Evolutionary conservation across 306 rosid species (phyloP), one percentile per base, ranked within the genome.

Genomic region (Luffa aegyptiaca): DNA sequence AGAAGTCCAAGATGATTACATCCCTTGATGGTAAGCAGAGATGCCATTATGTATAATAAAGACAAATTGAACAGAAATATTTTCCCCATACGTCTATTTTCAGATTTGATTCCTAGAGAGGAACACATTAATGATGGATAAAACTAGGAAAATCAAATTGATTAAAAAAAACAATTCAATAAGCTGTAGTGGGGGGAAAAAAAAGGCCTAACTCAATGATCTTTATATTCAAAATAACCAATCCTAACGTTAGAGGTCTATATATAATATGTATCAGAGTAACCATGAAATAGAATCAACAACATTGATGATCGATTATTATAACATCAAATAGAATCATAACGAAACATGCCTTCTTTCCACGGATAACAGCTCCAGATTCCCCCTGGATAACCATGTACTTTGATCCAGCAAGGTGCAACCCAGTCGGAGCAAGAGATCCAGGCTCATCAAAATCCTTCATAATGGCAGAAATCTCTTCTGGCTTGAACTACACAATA

Each of bases 311-410:
- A 41, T 72, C 13, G 59, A 39, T 37, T 20, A 6, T 18, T 56
- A 45, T 46, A 18, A 41, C 52, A 49, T 44, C 33, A 21, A 37
- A 78, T 14, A 64, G 75, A 42, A 31, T 26, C 12, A 78, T 39
- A 31, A 11, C 6, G 58, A 45, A 59, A 16, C 14, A 41, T n/a
- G 87, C 93, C 93, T 89, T 89, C 87, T 87, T 89, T 33, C 88
- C 90, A 49, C 89, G 89, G 61, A 89, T 81, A 64, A 89, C 89
- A 77, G 85, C 90, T 46, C 89, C 89, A 2, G 82, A 16, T 73
- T 89, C 90, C 62, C 93, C 93, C 81, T 87, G 90, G 80, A 87
- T 89, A 79, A 87, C 93, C 90, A 87, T 87, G 86, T 89, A 87
- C 84, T 89, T 89, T 0, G 81, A 65, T 72, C 89, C 90, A n/a